Base-by-base conservation (phyloP, 192 early-diverging fungal genomes). In the Allomyces arbusculus region DNA sequence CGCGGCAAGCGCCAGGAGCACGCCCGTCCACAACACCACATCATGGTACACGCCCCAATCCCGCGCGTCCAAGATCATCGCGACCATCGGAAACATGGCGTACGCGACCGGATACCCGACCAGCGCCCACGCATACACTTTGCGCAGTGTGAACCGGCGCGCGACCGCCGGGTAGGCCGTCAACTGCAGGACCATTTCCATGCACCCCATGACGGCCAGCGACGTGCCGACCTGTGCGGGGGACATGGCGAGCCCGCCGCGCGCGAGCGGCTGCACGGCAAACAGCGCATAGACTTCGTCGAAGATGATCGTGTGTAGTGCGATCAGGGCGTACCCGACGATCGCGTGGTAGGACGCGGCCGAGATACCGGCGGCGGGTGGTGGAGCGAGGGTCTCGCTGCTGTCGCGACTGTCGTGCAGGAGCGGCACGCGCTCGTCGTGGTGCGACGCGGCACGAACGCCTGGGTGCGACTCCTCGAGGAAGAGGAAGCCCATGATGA, bases 401-500 rank as follows among this genome's bases (percentile, higher is more conserved):
- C 33, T 40, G 33, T 40, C 33, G 33, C 0, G 5, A 8, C 0
- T 40, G 33, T 40, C 33, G 33, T 8, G 50, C 2, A 58, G 50
- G 9, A 58, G 50, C 50, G 50, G 50, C 9, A n/a, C 1, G 2
- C 20, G 16, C 50, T 58, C 50, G 50, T 58, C 50, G 50, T 7
- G 33, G 33, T 40, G 50, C 3, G 50, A 58, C 20, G 50, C 50
- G 50, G 50, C 20, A 6, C 12, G 50, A 9, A 58, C 16, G 50
- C 20, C 50, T 6, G 50, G 50, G 50, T 58, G 62, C 7, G 88
- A 83, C 65, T 89, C 86, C 24, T 88, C 74, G 20, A 91, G 67
- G 63, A 73, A 81, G 67, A 83, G 77, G 23, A 76, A 73, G 0
- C 86, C 89, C 24, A 87, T 66, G 0, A 84, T 62, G 26, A 88